Evolutionary conservation across 1,284 basidiomycete genomes (phyloP).

Genomic region (Cryptococcus depauperatus): DNA sequence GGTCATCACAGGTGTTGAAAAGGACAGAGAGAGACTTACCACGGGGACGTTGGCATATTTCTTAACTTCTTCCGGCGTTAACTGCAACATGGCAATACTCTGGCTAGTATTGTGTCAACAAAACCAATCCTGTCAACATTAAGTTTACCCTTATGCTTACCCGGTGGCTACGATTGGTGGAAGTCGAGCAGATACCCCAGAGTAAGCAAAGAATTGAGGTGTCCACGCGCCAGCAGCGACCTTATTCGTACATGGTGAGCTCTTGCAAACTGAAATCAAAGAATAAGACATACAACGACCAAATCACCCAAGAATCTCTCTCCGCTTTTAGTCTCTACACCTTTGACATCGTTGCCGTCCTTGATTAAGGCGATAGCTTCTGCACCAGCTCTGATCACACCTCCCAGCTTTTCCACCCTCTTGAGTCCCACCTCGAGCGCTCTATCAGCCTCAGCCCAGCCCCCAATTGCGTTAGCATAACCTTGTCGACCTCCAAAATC

Average conservation of each 20-base stretch:
- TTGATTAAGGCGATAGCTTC: constrained; percentile 48
- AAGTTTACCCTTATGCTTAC: constrained; percentile 2
- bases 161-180: constrained; percentile 38
- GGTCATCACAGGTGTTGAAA: background rate
- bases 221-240: constrained; percentile 53
- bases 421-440: constrained; percentile 56
- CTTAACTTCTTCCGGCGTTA: constrained; percentile 60
- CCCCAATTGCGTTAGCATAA: constrained; percentile 68
- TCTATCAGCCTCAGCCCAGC: constrained; percentile 74
- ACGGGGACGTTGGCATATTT: constrained; percentile 61
- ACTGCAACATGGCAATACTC: constrained; percentile 63
- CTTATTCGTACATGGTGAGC: constrained; percentile 1
- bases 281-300: constrained; percentile 24
- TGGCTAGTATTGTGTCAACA: constrained; percentile 49
- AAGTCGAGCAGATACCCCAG: constrained; percentile 36
- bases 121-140: constrained; percentile 1
- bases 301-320: constrained; percentile 41
- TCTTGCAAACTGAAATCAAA: too few species aligned
- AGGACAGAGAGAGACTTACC: constrained; percentile 38
- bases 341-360: constrained; percentile 49
- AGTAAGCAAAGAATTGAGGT: constrained; percentile 60
- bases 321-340: constrained; percentile 60
- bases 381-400: constrained; percentile 54
- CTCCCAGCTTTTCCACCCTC: constrained; percentile 56
- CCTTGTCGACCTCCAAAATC: constrained; percentile 44